Conservation (phyloP, 768 basidiomycete species). For the Tephrocybe rancida region DNA sequence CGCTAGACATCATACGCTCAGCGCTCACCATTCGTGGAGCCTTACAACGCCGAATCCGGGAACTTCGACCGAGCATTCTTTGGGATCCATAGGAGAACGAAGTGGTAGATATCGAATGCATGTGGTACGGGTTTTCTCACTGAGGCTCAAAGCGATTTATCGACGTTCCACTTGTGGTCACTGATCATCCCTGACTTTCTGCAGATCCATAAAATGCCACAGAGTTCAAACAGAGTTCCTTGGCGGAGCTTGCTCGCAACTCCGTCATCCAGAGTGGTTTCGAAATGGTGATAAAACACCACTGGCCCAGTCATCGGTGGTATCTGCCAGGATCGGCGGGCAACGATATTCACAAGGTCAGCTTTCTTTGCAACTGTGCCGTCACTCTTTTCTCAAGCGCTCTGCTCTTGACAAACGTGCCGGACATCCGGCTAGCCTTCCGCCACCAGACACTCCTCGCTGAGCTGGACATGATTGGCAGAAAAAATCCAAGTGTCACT, state of each 20-base stretch:
- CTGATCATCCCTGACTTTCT: too few species aligned
- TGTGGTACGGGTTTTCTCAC: too few species aligned
- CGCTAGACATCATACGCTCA: too few species aligned
- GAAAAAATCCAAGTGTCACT: conserved; percentile 19
- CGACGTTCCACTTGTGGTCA: too few species aligned
- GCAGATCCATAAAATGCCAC: conserved; percentile 95
- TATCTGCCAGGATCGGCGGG: conserved; percentile 91
- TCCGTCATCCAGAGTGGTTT: conserved; percentile 97
- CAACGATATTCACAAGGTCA: conserved; percentile 97
- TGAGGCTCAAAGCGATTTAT: too few species aligned
- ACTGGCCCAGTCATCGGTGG: conserved; percentile 93
- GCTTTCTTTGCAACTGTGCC: too few species aligned
- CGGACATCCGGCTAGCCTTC: conserved; percentile 87
- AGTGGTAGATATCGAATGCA: too few species aligned
- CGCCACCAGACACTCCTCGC: conserved; percentile 88
- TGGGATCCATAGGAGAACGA: too few species aligned
- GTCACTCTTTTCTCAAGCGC: not conserved
- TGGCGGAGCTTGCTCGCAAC: conserved; percentile 98
- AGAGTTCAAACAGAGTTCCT: too few species aligned
- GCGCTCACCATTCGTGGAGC: too few species aligned
- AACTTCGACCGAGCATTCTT: too few species aligned
- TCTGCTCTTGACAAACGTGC: conserved; percentile 86
- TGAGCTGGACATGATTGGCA: conserved; percentile 73
- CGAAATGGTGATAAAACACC: conserved; percentile 97
- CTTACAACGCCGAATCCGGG: too few species aligned